Evolutionary conservation across 2,329 filamentous ascomycete species (phyloP).

Genomic region (Domatiomyces globalis): DNA sequence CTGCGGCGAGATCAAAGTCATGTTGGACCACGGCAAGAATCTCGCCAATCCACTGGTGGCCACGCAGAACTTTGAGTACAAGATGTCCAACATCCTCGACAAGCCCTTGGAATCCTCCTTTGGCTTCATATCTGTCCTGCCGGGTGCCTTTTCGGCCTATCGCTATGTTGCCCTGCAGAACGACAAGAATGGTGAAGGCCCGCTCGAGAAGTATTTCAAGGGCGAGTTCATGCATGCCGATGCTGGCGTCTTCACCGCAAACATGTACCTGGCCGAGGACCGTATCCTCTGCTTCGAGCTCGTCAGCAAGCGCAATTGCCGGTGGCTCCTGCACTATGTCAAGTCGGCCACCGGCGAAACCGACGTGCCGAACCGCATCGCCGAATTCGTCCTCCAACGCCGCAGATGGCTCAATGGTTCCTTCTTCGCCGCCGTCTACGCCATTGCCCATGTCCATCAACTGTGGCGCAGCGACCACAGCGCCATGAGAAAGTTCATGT

Average conservation of each 20-base stretch:
- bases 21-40: conserved; percentile 76
- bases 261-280: conserved; percentile 45
- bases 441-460: conserved; percentile 87
- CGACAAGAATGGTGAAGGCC: conserved; percentile 85
- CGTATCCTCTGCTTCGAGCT: conserved; percentile 53
- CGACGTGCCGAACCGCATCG: conserved; percentile 86
- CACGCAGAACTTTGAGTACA: conserved; percentile 98
- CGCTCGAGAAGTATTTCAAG: conserved; percentile 90
- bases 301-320: conserved; percentile 90
- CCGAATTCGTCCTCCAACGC: conserved; percentile 90
- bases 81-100: conserved; percentile 98
- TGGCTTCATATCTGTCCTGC: conserved; percentile 91
- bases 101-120: conserved; percentile 96
- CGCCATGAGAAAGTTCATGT: conserved; percentile 70
- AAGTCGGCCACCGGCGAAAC: conserved; percentile 96
- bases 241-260: conserved; percentile 92
- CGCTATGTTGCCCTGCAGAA: conserved; percentile 89
- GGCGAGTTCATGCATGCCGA: conserved; percentile 92
- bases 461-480: conserved; percentile 91
- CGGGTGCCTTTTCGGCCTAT: conserved; percentile 97
- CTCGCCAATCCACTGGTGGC: conserved; percentile 87
- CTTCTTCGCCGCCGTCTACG: conserved; percentile 95
- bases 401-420: conserved; percentile 97
- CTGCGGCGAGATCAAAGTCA: conserved; percentile 97
- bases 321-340: conserved; percentile 96